Base-by-base conservation (phyloP, 257 asterid species). In the Agastache rugosa region DNA sequence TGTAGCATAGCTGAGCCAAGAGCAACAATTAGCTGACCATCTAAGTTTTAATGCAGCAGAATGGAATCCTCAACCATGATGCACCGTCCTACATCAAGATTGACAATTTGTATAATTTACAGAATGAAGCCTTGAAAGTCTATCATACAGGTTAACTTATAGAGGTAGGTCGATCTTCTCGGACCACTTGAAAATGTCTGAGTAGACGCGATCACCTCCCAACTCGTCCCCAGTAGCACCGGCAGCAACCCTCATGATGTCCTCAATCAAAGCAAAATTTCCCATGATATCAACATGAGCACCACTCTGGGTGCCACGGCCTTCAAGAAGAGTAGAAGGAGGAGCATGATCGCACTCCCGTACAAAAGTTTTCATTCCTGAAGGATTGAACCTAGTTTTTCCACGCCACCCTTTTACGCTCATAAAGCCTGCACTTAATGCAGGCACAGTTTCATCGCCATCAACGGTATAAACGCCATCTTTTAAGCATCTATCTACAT, bases 281-380 rank as follows among this genome's bases (percentile, higher is more conserved):
- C 98, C 98, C 98, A 90, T 88, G 10, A 92, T 92, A 65, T 92
- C 97, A 14, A 92, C 98, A 56, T 92, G 97, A 34, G 94, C 94
- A 0, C 94, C 96, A 23, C 98, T 92, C 90, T 89, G 97, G 17
- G 96, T 93, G 10, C 98, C 97, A 17, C 96, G 93, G 23, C 98
- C 97, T 74, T 93, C 94, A 0, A 92, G 90, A 71, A 93, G 81
- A 75, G 71, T 85, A 10, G 94, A 71, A 0, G 97, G 96, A 62
- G 96, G 98, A 34, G 97, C 89, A 61, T 92, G 98, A 23, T 83
- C 88, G 22, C 82, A 92, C 79, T 92, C 98, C 80, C 97, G 79
- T 16, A 85, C 37, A 74, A 82, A 87, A 7, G 84, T 92, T 55
- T 77, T 83, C 23, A 84, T 77, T 44, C 97, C 97, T 0, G 91